These are phyloP conservation scores for Sphaerulina musiva DNA, from an alignment of 2,329 filamentous ascomycete species.

Conservation along the genomic window DNA sequence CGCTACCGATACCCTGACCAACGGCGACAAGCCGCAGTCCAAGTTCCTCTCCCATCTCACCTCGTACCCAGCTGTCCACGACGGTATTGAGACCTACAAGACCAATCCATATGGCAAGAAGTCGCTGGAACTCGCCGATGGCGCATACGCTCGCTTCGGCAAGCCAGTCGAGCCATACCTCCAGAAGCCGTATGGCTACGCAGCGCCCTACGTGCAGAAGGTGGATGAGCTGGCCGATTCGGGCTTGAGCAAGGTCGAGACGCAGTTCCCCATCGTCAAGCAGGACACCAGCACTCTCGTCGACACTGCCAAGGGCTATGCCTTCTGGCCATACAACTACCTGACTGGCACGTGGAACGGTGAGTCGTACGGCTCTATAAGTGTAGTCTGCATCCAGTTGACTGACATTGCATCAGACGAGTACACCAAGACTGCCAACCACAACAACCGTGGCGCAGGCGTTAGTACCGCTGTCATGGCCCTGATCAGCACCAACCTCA, in stretches of 20 bases:
- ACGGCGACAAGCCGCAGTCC: slow-evolving; percentile 46
- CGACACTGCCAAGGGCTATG: slow-evolving; percentile 56
- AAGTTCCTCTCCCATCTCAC: slow-evolving; percentile 58
- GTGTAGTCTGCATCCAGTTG: neutral
- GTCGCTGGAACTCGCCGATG: slow-evolving; percentile 68
- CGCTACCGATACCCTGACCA: slow-evolving; percentile 42
- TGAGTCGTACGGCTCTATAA: slow-evolving; percentile 12
- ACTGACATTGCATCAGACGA: slow-evolving; percentile 28
- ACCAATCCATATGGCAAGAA: slow-evolving; percentile 75
- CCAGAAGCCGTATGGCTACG: slow-evolving; percentile 69
- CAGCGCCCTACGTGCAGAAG: slow-evolving; percentile 76
- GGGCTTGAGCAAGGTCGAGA: slow-evolving; percentile 41
- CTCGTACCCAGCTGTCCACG: slow-evolving; percentile 76
- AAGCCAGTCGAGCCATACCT: slow-evolving; percentile 74
- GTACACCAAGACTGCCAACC: slow-evolving; percentile 34
- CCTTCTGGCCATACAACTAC: slow-evolving; percentile 48
- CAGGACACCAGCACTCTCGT: slow-evolving; percentile 48
- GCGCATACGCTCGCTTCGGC: slow-evolving; percentile 68
- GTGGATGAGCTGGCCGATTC: slow-evolving; percentile 64
- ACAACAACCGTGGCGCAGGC: slow-evolving; percentile 28
- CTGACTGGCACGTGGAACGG: slow-evolving; percentile 31
- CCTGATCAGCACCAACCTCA: slow-evolving; percentile 33
- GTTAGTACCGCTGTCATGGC: slow-evolving; percentile 30
- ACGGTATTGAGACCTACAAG: slow-evolving; percentile 72
- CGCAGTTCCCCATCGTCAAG: slow-evolving; percentile 54